These are phyloP conservation scores for Cryphonectria naterciae DNA, from an alignment of 2,329 filamentous ascomycete species.

Conservation along the genomic window DNA sequence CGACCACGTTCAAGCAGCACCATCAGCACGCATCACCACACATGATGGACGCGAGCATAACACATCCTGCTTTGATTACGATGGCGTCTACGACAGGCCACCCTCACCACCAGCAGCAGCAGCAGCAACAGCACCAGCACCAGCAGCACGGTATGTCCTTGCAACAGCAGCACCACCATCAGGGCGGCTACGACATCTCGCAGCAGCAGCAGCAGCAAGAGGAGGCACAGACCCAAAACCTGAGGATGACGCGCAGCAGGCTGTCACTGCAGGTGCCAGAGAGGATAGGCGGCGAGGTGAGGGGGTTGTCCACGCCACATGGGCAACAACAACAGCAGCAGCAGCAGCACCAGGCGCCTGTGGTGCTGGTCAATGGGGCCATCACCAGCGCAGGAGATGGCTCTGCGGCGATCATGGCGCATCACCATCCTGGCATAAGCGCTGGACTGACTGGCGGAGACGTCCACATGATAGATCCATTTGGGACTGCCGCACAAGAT, in stretches of 20 bases:
- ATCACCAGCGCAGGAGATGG: neutral
- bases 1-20: constrained; percentile 3
- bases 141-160: constrained; percentile 18
- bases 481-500: constrained; percentile 7
- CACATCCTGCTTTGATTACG: constrained; percentile 4
- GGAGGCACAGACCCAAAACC: constrained; percentile 14
- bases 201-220: constrained; percentile 5
- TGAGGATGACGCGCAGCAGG: constrained; percentile 49
- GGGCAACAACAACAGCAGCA: neutral
- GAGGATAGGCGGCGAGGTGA: constrained; percentile 38
- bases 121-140: constrained; percentile 20
- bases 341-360: constrained; percentile 25
- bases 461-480: constrained; percentile 12
- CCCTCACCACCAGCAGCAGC: neutral
- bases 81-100: neutral
- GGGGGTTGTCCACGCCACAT: constrained; percentile 37
- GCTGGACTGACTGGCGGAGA: neutral
- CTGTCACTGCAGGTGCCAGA: constrained; percentile 65
- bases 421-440: neutral
- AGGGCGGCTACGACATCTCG: constrained; percentile 13
- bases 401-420: neutral
- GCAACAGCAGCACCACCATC: constrained; percentile 14
- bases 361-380: constrained; percentile 40
- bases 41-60: constrained; percentile 6
- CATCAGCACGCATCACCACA: constrained; percentile 21